Percentiles rank a stretch among this genome's conserved stretches.
Conservation (phyloP, 2,329 filamentous ascomycete species). For the Alternaria conjuncta region DNA sequence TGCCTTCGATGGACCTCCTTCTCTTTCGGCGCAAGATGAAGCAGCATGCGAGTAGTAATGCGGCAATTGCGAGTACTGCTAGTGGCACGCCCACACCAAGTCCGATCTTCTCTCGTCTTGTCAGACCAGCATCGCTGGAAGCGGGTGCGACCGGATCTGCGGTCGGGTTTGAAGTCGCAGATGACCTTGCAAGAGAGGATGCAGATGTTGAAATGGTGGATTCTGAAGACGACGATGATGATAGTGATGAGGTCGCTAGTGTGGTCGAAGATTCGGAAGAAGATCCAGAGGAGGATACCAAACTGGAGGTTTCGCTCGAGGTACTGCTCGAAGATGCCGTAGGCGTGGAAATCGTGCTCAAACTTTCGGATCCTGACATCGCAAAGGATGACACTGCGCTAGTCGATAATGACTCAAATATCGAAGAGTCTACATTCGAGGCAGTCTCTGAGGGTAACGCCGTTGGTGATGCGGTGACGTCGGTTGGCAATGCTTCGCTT, state of each 20-base stretch:
- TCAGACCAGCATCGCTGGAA: slow-evolving; percentile 27
- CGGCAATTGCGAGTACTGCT: slow-evolving; percentile 61
- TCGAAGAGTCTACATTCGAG: not conserved
- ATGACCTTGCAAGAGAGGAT: slow-evolving; percentile 1
- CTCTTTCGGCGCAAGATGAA: slow-evolving; percentile 33
- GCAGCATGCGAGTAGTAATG: slow-evolving; percentile 34
- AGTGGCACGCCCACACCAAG: slow-evolving; percentile 58
- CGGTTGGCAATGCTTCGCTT: slow-evolving; percentile 5
- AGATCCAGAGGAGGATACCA: not conserved
- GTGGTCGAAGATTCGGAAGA: not conserved
- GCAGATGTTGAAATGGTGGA: slow-evolving; percentile 1
- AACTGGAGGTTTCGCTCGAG: not conserved
- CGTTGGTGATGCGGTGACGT: slow-evolving; percentile 8
- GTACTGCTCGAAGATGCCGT: slow-evolving; percentile 1
- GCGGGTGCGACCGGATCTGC: slow-evolving; percentile 24
- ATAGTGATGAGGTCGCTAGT: not conserved
- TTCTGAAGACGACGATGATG: not conserved
- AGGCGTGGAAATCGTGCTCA: not conserved
- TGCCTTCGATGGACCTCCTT: slow-evolving; percentile 29
- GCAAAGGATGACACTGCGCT: slow-evolving; percentile 4
- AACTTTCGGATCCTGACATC: not conserved
- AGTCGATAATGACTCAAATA: slow-evolving; percentile 2
- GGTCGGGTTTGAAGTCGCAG: slow-evolving; percentile 16
- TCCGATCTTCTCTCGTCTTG: slow-evolving; percentile 39
- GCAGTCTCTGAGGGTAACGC: slow-evolving; percentile 5